A percentile compares a stretch with the other conserved stretches of the same genome.
Evolutionary conservation across 768 basidiomycete genomes (phyloP).

Genomic region (Boletus sp.): DNA sequence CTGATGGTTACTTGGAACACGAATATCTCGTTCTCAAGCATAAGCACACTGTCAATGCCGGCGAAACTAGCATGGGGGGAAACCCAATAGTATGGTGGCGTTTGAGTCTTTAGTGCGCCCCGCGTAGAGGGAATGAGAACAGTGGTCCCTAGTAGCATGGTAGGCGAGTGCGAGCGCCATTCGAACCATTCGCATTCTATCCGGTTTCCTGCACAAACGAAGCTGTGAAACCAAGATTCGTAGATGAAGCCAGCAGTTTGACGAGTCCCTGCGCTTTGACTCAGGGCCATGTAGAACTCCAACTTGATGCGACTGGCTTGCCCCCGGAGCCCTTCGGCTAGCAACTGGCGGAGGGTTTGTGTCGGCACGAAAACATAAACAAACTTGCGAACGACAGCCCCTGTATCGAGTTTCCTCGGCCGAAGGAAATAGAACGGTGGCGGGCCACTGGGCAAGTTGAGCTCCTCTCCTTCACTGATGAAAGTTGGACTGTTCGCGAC

Average conservation of each 20-base stretch:
- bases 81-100: not conserved
- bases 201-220: not conserved
- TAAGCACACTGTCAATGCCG: not conserved
- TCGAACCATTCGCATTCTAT: not conserved
- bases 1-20: not conserved
- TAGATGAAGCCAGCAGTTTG: not conserved
- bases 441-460: too few species aligned
- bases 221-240: not conserved
- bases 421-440: too few species aligned
- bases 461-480: too few species aligned
- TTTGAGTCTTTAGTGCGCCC: not conserved
- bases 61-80: not conserved
- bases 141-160: not conserved
- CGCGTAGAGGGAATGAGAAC: not conserved
- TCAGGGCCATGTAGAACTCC: not conserved
- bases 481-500: too few species aligned
- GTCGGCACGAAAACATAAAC: not conserved
- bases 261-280: not conserved
- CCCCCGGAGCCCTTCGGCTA: not conserved
- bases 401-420: too few species aligned
- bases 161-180: not conserved
- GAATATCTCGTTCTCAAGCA: not conserved
- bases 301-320: fast-evolving
- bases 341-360: not conserved
- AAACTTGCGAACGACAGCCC: not conserved